Evolutionary conservation across 495 filamentous ascomycete species (phyloP), one percentile per base, ranked within the genome.

Genomic region (Aspergillus avenaceus): DNA sequence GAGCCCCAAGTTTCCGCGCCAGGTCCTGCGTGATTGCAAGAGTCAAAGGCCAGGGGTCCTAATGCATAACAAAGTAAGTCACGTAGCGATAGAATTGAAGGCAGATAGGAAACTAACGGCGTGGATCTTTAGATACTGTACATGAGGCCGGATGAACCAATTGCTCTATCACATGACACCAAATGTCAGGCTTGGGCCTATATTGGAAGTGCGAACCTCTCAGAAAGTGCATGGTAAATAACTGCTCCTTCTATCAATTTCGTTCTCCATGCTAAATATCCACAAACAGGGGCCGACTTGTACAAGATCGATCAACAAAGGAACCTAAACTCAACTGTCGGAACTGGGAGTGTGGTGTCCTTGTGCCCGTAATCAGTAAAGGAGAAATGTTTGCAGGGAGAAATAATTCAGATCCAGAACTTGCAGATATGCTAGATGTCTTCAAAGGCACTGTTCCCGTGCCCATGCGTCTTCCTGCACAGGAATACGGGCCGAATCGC

Each of bases 271-370:
- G 47, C 21, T 19, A 1, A 6, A 21, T 23, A 13, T 26, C 28
- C 1, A 44, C 22, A 21, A 26, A 28, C 51, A 84, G 82, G 88
- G 90, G 90, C 1, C 84, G 83, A 23, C 68, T 95, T 2, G 76
- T 82, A 31, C 81, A 84, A 45, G 88, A 92, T 43, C 79, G 76
- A 27, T 61, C 52, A 1, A 85, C 77, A 0, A 84, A 84, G 41
- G 52, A 70, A 18, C 78, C 81, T 0, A 96, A 91, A 56, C 66
- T 97, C 16, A 93, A 83, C 49, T 90, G 86, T 61, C 82, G 87
- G 11, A 98, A 97, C 65, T 98, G 93, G 93, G 93, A 98, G 66
- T 97, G 90, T 55, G 93, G 93, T 3, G 90, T 98, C 0, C 22
- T 98, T 2, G 53, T 96, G 9, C 83, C 80, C 0, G 45, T 72